phyloP scores from a whole-genome alignment of 2,329 filamentous ascomycete species.

The Chaetomiaceae sp. region DNA sequence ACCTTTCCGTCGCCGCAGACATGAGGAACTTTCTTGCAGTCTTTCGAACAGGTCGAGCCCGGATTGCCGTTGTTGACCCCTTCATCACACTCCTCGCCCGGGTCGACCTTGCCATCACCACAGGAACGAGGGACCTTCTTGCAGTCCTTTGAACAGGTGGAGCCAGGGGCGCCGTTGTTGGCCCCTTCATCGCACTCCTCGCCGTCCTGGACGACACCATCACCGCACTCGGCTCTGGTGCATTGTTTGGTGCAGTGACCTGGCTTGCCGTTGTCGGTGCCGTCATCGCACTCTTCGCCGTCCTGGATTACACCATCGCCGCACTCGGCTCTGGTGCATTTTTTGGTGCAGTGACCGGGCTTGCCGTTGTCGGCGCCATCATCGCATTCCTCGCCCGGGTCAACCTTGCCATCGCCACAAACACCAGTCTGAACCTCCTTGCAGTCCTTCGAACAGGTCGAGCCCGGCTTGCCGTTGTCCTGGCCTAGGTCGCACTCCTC shows the following conservation, averaged over 20 bases:
- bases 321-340: conserved; percentile 3
- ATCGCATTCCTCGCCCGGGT: background rate
- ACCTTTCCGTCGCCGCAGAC: conserved; percentile 2
- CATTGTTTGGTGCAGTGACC: too few relatives aligned
- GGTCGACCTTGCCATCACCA: background rate
- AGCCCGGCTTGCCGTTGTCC: background rate
- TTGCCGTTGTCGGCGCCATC: conserved; percentile 2
- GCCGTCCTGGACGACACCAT: background rate
- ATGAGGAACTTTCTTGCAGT: background rate
- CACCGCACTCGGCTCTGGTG: too few relatives aligned
- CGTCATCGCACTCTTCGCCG: too few relatives aligned
- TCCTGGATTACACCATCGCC: too few relatives aligned
- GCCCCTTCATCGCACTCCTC: conserved; percentile 9
- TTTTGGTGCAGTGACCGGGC: conserved; percentile 3
- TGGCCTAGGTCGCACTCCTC: conserved; percentile 2
- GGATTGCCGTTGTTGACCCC: conserved; percentile 5
- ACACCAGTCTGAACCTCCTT: background rate
- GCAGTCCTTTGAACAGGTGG: conserved; percentile 7
- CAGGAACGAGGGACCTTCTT: background rate
- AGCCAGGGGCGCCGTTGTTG: conserved; percentile 5
- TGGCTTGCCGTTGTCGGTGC: too few relatives aligned
- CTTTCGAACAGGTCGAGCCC: conserved; percentile 2
- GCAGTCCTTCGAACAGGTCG: background rate
- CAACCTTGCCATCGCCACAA: background rate
- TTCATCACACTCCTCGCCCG: background rate